Conservation (phyloP, 306 rosid species). For the Oemleria cerasiformis region DNA sequence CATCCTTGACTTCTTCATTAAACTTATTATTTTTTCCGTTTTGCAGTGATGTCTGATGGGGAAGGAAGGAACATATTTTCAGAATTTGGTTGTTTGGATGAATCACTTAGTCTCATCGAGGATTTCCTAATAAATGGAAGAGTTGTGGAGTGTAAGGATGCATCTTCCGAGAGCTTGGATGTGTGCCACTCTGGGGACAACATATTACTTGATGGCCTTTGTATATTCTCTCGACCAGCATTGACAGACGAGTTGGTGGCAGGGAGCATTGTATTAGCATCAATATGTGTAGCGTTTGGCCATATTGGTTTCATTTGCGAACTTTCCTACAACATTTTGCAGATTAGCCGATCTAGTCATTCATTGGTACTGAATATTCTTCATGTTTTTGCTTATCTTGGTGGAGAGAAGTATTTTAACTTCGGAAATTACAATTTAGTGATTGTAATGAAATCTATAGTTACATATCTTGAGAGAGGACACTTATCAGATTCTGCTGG, state of each 20-base stretch:
- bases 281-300: slow-evolving; percentile 55
- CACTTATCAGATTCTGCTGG: slow-evolving; percentile 32
- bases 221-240: slow-evolving; percentile 35
- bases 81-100: slow-evolving; percentile 44
- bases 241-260: slow-evolving; percentile 67
- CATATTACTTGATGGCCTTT: slow-evolving; percentile 30
- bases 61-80: slow-evolving; percentile 39
- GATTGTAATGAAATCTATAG: slow-evolving; percentile 65
- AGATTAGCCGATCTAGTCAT: slow-evolving; percentile 39
- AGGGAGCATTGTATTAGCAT: slow-evolving; percentile 68
- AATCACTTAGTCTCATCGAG: slow-evolving; percentile 52
- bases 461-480: slow-evolving; percentile 53
- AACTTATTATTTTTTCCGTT: slow-evolving; percentile 19
- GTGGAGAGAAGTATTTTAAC: slow-evolving; percentile 54
- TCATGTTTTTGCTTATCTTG: slow-evolving; percentile 70
- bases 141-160: slow-evolving; percentile 26
- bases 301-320: slow-evolving; percentile 53
- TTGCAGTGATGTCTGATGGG: slow-evolving; percentile 54
- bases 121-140: slow-evolving; percentile 54
- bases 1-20: not conserved
- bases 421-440: slow-evolving; percentile 32
- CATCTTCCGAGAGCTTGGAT: slow-evolving; percentile 17
- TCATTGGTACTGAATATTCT: slow-evolving; percentile 55
- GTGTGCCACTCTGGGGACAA: slow-evolving; percentile 28
- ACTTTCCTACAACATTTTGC: slow-evolving; percentile 56